Evolutionary conservation across 768 basidiomycete genomes (phyloP), one percentile per base, ranked within the genome.

Genomic region (Agaricus sinodeliciosus): DNA sequence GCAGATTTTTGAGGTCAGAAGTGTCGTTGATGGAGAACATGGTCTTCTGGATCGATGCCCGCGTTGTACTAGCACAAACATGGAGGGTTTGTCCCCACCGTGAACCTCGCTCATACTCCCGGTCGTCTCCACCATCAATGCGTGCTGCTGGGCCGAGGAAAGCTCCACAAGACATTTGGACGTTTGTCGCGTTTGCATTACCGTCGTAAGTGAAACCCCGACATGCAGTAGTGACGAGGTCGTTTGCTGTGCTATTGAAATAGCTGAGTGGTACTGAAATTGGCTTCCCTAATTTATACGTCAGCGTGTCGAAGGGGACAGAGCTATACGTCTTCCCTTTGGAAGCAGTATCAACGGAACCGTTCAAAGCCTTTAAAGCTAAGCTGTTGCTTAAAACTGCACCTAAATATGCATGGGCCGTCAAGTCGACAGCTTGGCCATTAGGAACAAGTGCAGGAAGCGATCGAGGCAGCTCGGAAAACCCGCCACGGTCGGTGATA

Each of bases 61-160:
- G 44, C 18, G 44, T 62, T 1, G 51, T 55, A 19, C 60, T 59
- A 1, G 61, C 57, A 16, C 62, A 63, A 12, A 22, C 40, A 11
- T 58, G 52, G 16, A 60, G 6, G 4, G 45, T 51, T 18, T 63
- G 62, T n/a, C 40, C 48, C 60, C 60, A 63, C 2, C 50, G 59
- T 13, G 59, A 63, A 16, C 52, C 53, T 8, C 39, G 42, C 3
- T 31, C 55, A 5, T 52, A 50, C 7, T 45, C 1, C 11, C 43
- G 35, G 0, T 51, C 40, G 43, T 63, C 60, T 2, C 62, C 62
- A 44, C 60, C 62, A 25, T 63, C 62, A 1, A 57, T 55, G 3
- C 62, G 57, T 34, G 45, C 42, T 4, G 60, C 55, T 5, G 60
- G 59, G 0, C 49, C 62, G 8, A 60, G 27, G 39, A 61, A 56